phyloP scores from a whole-genome alignment of 345 rosid species.

The Murraya paniculata region DNA sequence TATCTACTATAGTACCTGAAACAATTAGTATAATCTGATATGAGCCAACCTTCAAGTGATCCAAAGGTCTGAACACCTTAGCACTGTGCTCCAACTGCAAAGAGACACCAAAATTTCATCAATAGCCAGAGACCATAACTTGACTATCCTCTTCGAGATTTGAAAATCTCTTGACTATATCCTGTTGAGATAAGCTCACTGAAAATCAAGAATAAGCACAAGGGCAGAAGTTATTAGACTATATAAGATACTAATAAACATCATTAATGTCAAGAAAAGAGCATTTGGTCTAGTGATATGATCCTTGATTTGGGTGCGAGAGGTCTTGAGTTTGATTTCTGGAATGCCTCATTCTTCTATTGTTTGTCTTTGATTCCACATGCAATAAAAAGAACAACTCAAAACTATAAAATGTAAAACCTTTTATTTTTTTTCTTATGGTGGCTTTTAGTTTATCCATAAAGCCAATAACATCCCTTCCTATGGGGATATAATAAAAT shows the following conservation, averaged over 20 bases:
- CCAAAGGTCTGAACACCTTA: background rate
- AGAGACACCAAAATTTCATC: background rate
- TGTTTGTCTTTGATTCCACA: background rate
- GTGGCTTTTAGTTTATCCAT: too few species aligned
- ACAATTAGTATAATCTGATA: background rate
- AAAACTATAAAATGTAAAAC: too few species aligned
- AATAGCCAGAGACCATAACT: background rate
- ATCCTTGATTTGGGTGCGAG: constrained; percentile 88
- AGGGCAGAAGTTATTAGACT: background rate
- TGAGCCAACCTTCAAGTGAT: background rate
- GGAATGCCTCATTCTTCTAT: constrained; percentile 44
- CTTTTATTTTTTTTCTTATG: too few species aligned
- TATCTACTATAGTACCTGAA: background rate
- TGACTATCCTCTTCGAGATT: background rate
- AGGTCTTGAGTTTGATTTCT: constrained; percentile 73
- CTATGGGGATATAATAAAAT: too few species aligned
- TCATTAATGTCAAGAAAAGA: constrained; percentile 12
- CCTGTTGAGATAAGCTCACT: background rate
- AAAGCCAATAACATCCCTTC: too few species aligned
- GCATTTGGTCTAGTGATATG: constrained; percentile 84
- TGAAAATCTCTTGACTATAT: background rate
- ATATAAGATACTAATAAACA: background rate
- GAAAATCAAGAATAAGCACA: background rate
- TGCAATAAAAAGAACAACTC: background rate
- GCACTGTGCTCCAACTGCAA: background rate